Evolutionary conservation across 129 eudicot genomes (phyloP).

Genomic region (Arctium lappa): DNA sequence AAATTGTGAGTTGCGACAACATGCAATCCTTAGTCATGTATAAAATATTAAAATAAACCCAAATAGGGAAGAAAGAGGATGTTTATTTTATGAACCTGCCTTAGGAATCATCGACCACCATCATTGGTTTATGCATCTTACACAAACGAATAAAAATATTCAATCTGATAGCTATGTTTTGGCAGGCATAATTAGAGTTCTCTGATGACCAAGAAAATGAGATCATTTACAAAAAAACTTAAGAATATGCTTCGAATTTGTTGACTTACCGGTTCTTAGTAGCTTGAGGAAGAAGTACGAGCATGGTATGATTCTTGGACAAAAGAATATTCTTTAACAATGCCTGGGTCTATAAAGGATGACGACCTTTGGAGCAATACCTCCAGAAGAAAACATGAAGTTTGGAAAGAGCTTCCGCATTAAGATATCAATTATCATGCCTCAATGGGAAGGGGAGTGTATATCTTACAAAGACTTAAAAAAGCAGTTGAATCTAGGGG

Average conservation of each 20-base stretch:
- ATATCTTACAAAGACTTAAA: slow-evolving; percentile 38
- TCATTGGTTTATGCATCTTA: slow-evolving; percentile 13
- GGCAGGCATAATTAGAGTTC: not conserved
- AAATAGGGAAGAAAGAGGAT: slow-evolving; percentile 15
- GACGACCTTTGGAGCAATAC: slow-evolving; percentile 3
- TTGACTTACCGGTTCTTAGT: slow-evolving; percentile 3
- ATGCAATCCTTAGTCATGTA: not conserved
- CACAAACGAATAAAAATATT: slow-evolving; percentile 10
- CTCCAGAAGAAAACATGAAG: slow-evolving; percentile 19
- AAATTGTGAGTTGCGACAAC: not conserved
- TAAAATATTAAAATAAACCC: slow-evolving; percentile 20
- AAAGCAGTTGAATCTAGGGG: slow-evolving; percentile 30
- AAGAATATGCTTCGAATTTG: slow-evolving; percentile 24
- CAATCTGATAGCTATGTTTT: slow-evolving; percentile 13
- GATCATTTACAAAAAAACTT: slow-evolving; percentile 8
- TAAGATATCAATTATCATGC: slow-evolving; percentile 36
- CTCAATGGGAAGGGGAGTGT: slow-evolving; percentile 38
- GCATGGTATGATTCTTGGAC: not conserved
- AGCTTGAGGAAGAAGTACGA: not conserved
- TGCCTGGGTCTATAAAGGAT: slow-evolving; percentile 4
- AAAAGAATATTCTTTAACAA: slow-evolving; percentile 24
- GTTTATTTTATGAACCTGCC: not conserved
- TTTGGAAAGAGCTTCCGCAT: slow-evolving; percentile 36
- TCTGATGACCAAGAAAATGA: not conserved
- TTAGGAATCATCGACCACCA: slow-evolving; percentile 14